A percentile compares a stretch with the other conserved stretches of the same genome.
Evolutionary conservation across 306 rosid genomes (phyloP).

Genomic region (Vachellia pachyceras): DNA sequence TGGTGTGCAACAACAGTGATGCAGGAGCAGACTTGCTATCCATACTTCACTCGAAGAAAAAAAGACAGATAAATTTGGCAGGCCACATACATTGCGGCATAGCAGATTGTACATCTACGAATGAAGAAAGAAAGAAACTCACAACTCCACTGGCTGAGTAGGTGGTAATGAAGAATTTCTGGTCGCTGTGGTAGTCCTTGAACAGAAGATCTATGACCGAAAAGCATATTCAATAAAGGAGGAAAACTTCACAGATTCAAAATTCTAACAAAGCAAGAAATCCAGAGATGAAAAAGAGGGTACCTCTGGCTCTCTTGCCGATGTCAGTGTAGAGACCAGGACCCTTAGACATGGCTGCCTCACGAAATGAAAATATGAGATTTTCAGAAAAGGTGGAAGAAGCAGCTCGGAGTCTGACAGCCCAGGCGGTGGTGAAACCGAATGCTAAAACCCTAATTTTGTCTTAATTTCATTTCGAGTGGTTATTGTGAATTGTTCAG

Average conservation of each 20-base stretch:
- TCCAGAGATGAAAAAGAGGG: neutral
- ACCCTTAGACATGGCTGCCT: conserved; percentile 74
- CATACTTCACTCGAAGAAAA: neutral
- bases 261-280: neutral
- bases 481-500: conserved; percentile 1
- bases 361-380: conserved; percentile 42
- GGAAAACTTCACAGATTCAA: neutral
- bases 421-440: neutral
- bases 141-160: conserved; percentile 74
- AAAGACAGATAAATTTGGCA: neutral
- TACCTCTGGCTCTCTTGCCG: conserved; percentile 89
- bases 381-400: neutral
- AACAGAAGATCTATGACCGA: conserved; percentile 54
- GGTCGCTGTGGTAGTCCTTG: conserved; percentile 76
- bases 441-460: conserved; percentile 52
- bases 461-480: conserved; percentile 34
- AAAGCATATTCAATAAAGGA: neutral
- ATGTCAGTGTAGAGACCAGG: conserved; percentile 96
- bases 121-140: neutral
- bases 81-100: neutral
- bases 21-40: neutral
- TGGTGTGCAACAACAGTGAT: too few relatives aligned
- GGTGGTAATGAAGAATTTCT: conserved; percentile 71
- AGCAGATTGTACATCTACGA: neutral
- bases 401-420: neutral